Evolutionary conservation across 768 basidiomycete species (phyloP).

Genomic region (Mycena maculata): DNA sequence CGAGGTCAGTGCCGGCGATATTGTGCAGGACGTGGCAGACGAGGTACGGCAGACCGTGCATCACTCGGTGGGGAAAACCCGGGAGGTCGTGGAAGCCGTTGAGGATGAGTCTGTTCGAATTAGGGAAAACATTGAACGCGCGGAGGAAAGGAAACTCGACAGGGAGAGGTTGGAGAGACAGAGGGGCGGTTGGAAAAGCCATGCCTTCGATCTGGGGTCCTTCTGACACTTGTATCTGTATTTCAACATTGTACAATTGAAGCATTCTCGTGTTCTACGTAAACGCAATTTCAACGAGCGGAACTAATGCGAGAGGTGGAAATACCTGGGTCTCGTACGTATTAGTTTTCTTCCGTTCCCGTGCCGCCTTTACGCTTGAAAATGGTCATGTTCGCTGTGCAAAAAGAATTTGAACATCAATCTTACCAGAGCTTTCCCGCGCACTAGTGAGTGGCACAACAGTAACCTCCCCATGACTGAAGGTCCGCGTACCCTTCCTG

Average conservation of each 20-base stretch:
- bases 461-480: conserved; percentile 67
- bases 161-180: conserved; percentile 38
- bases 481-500: conserved; percentile 62
- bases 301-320: no score
- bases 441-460: conserved; percentile 49
- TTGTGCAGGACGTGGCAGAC: conserved; percentile 34
- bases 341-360: no score
- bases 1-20: conserved; percentile 36
- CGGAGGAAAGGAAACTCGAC: conserved; percentile 41
- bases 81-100: conserved; percentile 34
- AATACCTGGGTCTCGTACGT: no score
- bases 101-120: conserved; percentile 33
- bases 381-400: no score
- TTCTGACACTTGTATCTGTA: background rate
- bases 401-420: background rate
- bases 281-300: no score
- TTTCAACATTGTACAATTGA: background rate
- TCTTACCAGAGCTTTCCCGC: background rate
- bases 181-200: conserved; percentile 47
- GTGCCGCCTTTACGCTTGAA: no score
- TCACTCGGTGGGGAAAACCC: conserved; percentile 34
- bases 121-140: conserved; percentile 35
- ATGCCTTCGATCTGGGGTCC: conserved; percentile 46
- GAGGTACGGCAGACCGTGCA: conserved; percentile 30
- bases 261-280: background rate